Conservation (phyloP, 768 basidiomycete species). For the Solioccasus polychromus region DNA sequence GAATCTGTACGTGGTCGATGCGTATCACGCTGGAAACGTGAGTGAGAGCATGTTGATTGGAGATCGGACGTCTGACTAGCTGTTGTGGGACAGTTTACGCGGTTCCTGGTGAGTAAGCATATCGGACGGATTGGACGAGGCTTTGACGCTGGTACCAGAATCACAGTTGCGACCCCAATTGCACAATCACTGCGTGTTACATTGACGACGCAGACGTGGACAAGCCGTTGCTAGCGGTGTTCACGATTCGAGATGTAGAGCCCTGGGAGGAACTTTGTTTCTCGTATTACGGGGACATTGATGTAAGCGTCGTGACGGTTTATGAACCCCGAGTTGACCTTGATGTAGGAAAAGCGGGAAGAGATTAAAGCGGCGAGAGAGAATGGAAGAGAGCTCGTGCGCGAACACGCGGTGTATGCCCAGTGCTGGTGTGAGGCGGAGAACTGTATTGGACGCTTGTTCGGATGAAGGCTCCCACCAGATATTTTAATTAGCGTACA, state of each 20-base stretch:
- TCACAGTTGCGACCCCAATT: slow-evolving; percentile 90
- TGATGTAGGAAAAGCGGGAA: slow-evolving; percentile 21
- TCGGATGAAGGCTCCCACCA: no score
- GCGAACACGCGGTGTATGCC: slow-evolving; percentile 44
- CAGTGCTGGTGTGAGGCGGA: slow-evolving; percentile 50
- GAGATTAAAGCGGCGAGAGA: slow-evolving; percentile 9
- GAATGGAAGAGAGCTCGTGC: slow-evolving; percentile 2
- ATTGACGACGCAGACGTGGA: slow-evolving; percentile 73
- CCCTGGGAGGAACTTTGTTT: slow-evolving; percentile 74
- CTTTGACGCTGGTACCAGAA: slow-evolving; percentile 50
- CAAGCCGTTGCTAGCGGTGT: slow-evolving; percentile 68
- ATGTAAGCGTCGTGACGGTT: slow-evolving; percentile 24
- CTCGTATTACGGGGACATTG: slow-evolving; percentile 63
- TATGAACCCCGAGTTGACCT: background rate
- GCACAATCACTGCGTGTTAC: slow-evolving; percentile 65
- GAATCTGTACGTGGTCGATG: slow-evolving; percentile 66
- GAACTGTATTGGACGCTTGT: slow-evolving; percentile 46
- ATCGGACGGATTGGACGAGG: background rate
- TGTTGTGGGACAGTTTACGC: slow-evolving; percentile 69
- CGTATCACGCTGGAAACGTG: slow-evolving; percentile 85
- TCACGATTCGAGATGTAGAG: slow-evolving; percentile 61
- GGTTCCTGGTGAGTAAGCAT: slow-evolving; percentile 66
- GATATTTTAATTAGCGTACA: background rate
- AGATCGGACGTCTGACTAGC: slow-evolving; percentile 4
- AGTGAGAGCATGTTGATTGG: slow-evolving; percentile 30